These are phyloP conservation scores for Withania somnifera DNA, from an alignment of 305 asterid species.

Conservation along the genomic window DNA sequence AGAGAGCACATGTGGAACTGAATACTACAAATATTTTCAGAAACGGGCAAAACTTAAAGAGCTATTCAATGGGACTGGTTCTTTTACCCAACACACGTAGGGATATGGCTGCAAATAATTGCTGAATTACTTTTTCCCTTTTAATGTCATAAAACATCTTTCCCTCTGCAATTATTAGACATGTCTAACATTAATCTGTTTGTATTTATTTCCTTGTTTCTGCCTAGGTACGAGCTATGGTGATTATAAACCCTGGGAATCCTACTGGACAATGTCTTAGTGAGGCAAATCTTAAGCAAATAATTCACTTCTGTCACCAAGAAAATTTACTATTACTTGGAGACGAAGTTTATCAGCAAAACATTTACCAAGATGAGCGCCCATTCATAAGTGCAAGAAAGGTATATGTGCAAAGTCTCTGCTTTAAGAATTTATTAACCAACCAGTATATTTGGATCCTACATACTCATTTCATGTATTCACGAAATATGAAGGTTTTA, in stretches of 20 bases:
- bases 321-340: slow-evolving; percentile 81
- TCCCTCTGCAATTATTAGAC: not conserved
- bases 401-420: slow-evolving; percentile 27
- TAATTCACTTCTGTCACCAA: slow-evolving; percentile 65
- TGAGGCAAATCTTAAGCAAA: slow-evolving; percentile 58
- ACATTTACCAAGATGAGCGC: slow-evolving; percentile 95
- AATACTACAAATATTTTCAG: not conserved
- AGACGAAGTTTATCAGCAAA: slow-evolving; percentile 99
- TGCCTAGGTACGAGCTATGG: slow-evolving; percentile 93
- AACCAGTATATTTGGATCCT: slow-evolving; percentile 2
- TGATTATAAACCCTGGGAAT: slow-evolving; percentile 96
- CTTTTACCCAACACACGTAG: not conserved
- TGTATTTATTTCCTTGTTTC: not conserved
- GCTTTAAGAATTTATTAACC: not conserved
- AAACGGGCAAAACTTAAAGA: not conserved
- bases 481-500: slow-evolving; percentile 45
- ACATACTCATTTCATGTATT: slow-evolving; percentile 4
- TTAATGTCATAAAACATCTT: not conserved
- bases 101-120: not conserved
- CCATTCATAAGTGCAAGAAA: slow-evolving; percentile 87
- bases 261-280: slow-evolving; percentile 99
- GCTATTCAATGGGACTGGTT: not conserved
- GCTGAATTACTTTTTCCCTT: not conserved
- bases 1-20: not conserved
- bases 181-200: no score